phyloP scores from a whole-genome alignment of 805 yeast species.

The Blastobotrys terrestris region DNA sequence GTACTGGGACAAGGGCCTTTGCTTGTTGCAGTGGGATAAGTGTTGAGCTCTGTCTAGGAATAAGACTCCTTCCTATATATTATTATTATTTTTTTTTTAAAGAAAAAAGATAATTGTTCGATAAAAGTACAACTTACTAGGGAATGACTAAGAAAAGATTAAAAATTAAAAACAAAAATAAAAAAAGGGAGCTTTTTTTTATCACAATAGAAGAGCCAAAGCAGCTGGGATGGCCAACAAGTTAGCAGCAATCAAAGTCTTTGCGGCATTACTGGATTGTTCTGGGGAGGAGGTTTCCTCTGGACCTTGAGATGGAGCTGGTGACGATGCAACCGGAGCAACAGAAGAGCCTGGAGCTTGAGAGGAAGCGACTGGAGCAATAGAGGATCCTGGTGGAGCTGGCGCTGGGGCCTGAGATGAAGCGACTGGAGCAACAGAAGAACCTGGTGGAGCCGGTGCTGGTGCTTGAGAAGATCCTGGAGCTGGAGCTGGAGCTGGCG shows the following conservation, averaged over 20 bases:
- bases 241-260: neutral
- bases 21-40: too few relatives aligned
- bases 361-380: neutral
- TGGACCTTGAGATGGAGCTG: neutral
- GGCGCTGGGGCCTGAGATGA: neutral
- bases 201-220: neutral
- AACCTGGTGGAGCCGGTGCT: neutral
- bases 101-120: neutral
- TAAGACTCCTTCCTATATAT: too few relatives aligned
- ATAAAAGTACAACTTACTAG: neutral
- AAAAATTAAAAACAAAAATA: too few relatives aligned
- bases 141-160: neutral
- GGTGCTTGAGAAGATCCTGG: neutral
- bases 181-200: neutral
- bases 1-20: too few relatives aligned
- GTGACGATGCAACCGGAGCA: neutral
- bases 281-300: neutral
- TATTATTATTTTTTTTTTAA: too few relatives aligned
- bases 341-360: neutral
- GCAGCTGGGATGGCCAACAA: neutral
- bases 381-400: neutral
- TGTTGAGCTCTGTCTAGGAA: too few relatives aligned
- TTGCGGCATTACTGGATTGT: neutral
- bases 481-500: conserved; percentile 1
- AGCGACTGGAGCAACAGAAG: too few relatives aligned